Percentiles rank a stretch among this genome's conserved stretches.
These are phyloP conservation scores for Cystobasidium tubakii DNA, from an alignment of 768 basidiomycete species.

Conservation along the genomic window DNA sequence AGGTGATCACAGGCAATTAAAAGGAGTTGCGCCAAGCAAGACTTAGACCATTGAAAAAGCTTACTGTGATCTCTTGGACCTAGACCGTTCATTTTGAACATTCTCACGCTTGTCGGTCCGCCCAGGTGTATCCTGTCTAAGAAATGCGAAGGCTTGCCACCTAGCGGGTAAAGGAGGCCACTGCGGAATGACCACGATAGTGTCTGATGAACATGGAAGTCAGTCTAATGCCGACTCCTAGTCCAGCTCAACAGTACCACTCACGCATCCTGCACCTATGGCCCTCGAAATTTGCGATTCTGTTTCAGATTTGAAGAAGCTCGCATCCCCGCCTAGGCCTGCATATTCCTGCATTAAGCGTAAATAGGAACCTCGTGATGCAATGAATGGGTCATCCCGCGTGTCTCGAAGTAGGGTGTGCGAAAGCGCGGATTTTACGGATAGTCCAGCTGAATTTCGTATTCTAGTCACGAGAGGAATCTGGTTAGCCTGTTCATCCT, in stretches of 20 bases:
- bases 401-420: slow-evolving; percentile 72
- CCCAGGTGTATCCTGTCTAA: slow-evolving; percentile 88
- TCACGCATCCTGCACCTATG: slow-evolving; percentile 59
- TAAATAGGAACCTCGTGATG: slow-evolving; percentile 6
- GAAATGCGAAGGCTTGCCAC: slow-evolving; percentile 53
- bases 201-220: slow-evolving; percentile 55
- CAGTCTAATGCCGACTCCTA: background rate
- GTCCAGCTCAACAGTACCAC: too few species aligned
- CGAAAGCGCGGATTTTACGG: slow-evolving; percentile 73
- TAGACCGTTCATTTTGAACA: slow-evolving; percentile 68
- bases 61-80: slow-evolving; percentile 60
- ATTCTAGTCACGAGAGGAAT: slow-evolving; percentile 56
- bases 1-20: too few species aligned
- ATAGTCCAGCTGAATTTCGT: slow-evolving; percentile 72
- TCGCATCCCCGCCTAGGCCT: slow-evolving; percentile 72
- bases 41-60: background rate
- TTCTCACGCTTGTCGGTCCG: slow-evolving; percentile 76
- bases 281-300: slow-evolving; percentile 62
- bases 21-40: too few species aligned
- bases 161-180: slow-evolving; percentile 63
- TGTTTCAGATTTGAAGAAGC: slow-evolving; percentile 67
- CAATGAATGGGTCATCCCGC: slow-evolving; percentile 57
- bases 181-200: slow-evolving; percentile 66
- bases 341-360: slow-evolving; percentile 55
- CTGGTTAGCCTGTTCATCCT: slow-evolving; percentile 22